Percentiles rank a stretch among this genome's conserved stretches.
These are phyloP conservation scores for Coemansia sp. DNA, from an alignment of 192 early-diverging fungal species.

Conservation along the genomic window DNA sequence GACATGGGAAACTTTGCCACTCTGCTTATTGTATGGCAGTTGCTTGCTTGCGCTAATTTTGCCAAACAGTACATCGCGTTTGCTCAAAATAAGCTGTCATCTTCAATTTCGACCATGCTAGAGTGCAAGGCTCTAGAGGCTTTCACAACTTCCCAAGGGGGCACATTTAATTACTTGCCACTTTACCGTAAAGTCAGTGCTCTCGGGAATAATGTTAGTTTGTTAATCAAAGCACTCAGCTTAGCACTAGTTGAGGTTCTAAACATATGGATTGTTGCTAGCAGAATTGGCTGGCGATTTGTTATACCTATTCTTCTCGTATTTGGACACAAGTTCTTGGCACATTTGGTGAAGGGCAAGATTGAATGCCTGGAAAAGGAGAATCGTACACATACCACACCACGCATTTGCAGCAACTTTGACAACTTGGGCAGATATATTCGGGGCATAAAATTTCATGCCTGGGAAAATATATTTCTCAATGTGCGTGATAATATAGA, in stretches of 20 bases:
- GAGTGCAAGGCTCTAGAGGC: neutral
- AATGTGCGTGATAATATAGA: slow-evolving; percentile 7
- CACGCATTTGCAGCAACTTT: slow-evolving; percentile 9
- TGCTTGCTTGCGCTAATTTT: neutral
- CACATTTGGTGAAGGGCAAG: slow-evolving; percentile 2
- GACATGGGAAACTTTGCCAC: neutral
- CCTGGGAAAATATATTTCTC: slow-evolving; percentile 54
- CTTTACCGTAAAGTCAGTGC: neutral
- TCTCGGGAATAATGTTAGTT: neutral
- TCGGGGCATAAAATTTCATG: slow-evolving; percentile 66
- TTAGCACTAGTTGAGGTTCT: slow-evolving; percentile 1
- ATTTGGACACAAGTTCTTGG: slow-evolving; percentile 8
- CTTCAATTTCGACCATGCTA: neutral
- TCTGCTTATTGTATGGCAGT: neutral
- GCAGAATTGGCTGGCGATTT: slow-evolving; percentile 27
- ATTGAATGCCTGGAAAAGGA: slow-evolving; percentile 3
- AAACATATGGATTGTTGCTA: slow-evolving; percentile 24
- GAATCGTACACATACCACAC: neutral
- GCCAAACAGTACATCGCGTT: neutral
- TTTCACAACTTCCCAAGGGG: neutral
- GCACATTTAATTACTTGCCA: neutral
- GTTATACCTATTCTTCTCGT: slow-evolving; percentile 8
- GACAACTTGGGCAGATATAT: slow-evolving; percentile 47
- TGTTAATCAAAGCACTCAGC: neutral
- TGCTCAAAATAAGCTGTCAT: neutral